Base-by-base conservation (phyloP, 345 rosid genomes). In the Rhizophora mangle region DNA sequence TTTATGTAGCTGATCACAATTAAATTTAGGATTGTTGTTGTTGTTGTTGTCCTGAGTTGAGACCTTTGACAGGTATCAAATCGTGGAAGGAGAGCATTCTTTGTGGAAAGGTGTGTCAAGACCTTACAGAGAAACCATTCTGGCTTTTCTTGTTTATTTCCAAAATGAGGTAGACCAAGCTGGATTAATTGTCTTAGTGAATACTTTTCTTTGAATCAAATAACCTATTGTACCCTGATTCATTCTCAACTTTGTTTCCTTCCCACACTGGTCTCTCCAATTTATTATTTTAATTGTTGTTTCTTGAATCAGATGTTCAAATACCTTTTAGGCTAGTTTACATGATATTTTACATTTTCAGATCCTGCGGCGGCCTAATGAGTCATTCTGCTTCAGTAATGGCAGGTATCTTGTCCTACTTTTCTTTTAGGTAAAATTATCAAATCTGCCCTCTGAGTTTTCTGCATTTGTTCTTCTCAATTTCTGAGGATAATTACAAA, bases 101-200 rank as follows among this genome's bases (percentile, higher is more conserved):
- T 74, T 91, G 22, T 94, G 98, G 97, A 79, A 82, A 52, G 97
- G 87, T 71, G 94, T 93, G 43, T 91, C 98, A 75, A 85, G 82
- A 79, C 91, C 98, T 2, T 93, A 89, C 72, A 84, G 95, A 37
- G 98, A 93, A 89, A 93, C 97, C 15, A 93, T 93, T 79, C 87
- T 82, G 21, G 92, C 98, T 61, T 94, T 94, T 80, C 85, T 94
- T 46, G 83, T 83, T 64, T 89, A 94, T 81, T 94, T 94, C 79
- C 98, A 94, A 78, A 91, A 88, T 57, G 97, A 94, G 96, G 96
- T 91, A 71, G 43, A 68, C 52, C 37, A 53, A 49, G 49, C 32
- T 26, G 6, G 53, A 67, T 32, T 22, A 31, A 49, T 27, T 53
- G 20, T 43, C 24, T 43, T 13, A 43, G 4, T 43, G 6, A 43